phyloP scores from a whole-genome alignment of 75 land plant genomes.

The Cupressus sempervirens region DNA sequence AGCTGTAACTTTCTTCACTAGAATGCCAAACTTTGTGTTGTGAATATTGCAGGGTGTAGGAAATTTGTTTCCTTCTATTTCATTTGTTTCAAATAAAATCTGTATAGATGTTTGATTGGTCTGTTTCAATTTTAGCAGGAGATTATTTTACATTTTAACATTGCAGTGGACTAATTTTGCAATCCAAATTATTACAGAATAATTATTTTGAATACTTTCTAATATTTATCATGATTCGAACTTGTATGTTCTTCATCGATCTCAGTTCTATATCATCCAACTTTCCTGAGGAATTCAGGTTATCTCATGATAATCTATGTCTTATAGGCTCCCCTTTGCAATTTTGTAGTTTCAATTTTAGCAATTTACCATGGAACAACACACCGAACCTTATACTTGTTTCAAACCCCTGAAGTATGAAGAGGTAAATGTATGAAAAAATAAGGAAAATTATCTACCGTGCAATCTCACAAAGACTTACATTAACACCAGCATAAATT shows the following conservation, averaged over 20 bases:
- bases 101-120: too few species aligned
- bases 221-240: background rate
- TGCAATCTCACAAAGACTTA: background rate
- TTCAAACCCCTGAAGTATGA: too few species aligned
- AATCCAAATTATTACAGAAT: too few species aligned
- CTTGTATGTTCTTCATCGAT: background rate
- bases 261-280: background rate
- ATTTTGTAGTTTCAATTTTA: too few species aligned
- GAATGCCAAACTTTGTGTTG: too few species aligned
- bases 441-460: background rate
- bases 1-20: too few species aligned
- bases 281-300: background rate
- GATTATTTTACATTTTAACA: background rate
- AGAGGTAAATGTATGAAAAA: background rate
- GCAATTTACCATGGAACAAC: background rate
- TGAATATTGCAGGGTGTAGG: too few species aligned
- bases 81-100: background rate
- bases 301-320: background rate
- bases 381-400: background rate
- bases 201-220: too few species aligned
- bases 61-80: too few species aligned
- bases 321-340: background rate
- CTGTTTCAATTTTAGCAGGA: background rate
- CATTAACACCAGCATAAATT: background rate
- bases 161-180: too few species aligned